Conservation (phyloP, 2,329 filamentous ascomycete genomes). For the Xylaria sp. region DNA sequence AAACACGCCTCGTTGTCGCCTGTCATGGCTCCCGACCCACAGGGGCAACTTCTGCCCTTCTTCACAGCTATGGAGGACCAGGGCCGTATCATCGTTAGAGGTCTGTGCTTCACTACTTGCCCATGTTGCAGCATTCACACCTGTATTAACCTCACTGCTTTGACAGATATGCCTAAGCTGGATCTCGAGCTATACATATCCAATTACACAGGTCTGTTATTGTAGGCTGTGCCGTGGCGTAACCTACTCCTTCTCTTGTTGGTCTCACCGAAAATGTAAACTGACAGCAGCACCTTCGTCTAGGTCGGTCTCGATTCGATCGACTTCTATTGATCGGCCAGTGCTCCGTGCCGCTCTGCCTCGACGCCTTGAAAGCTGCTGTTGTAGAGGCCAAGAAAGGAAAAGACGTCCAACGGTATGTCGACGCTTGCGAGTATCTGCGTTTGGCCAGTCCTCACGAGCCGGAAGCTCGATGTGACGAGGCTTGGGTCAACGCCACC, state of each 20-base stretch:
- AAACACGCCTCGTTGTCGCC: not conserved
- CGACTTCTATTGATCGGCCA: slow-evolving; percentile 84
- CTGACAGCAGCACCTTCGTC: slow-evolving; percentile 19
- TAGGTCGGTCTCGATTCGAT: slow-evolving; percentile 82
- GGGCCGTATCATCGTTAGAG: slow-evolving; percentile 58
- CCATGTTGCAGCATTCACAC: not conserved
- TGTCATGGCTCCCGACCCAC: slow-evolving; percentile 52
- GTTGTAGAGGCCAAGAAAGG: slow-evolving; percentile 79
- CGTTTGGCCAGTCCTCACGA: slow-evolving; percentile 72
- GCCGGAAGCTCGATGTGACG: slow-evolving; percentile 72
- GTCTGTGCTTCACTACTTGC: slow-evolving; percentile 1
- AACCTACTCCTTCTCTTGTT: not conserved
- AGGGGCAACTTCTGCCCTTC: slow-evolving; percentile 51
- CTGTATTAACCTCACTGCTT: not conserved
- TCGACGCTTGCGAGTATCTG: slow-evolving; percentile 73
- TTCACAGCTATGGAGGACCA: slow-evolving; percentile 59
- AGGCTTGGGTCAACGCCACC: slow-evolving; percentile 77
- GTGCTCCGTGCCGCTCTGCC: slow-evolving; percentile 77
- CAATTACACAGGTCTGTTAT: slow-evolving; percentile 81
- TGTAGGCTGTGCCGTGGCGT: not conserved
- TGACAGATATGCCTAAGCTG: slow-evolving; percentile 80
- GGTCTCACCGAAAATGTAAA: not conserved
- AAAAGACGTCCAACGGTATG: slow-evolving; percentile 77
- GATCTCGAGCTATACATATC: slow-evolving; percentile 91
- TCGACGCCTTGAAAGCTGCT: slow-evolving; percentile 84